A percentile compares a stretch with the other conserved stretches of the same genome.
phyloP scores from a whole-genome alignment of 1,139 yeast species.

The Saccharomyces hybrid region DNA sequence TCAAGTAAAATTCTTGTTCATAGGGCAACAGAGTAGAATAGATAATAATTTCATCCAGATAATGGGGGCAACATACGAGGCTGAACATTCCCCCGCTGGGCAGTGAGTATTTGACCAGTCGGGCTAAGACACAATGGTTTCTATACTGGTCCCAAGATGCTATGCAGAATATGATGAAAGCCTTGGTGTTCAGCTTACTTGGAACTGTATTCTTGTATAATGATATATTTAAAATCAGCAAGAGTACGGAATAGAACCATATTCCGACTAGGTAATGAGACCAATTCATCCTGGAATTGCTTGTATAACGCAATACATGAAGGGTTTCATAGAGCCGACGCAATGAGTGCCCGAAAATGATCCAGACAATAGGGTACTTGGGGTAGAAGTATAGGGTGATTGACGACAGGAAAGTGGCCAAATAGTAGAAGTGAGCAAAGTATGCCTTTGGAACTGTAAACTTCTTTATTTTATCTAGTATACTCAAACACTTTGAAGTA shows the following conservation, averaged over 20 bases:
- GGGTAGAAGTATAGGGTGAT: conserved; percentile 10
- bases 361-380: conserved; percentile 24
- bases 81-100: conserved; percentile 52
- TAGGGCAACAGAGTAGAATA: conserved; percentile 40
- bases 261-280: conserved; percentile 73
- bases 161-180: conserved; percentile 33
- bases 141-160: conserved; percentile 50
- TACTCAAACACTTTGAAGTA: conserved; percentile 4
- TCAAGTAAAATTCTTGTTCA: conserved; percentile 18
- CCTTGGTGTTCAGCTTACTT: conserved; percentile 10
- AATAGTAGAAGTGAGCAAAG: conserved; percentile 33
- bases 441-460: conserved; percentile 42
- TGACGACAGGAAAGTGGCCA: conserved; percentile 17
- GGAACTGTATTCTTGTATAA: conserved; percentile 18
- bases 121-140: conserved; percentile 55
- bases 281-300: conserved; percentile 56
- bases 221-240: conserved; percentile 29
- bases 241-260: conserved; percentile 48
- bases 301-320: conserved; percentile 43
- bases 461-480: conserved; percentile 17
- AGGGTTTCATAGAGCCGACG: conserved; percentile 60
- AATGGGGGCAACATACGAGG: conserved; percentile 66
- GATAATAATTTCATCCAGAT: conserved; percentile 63
- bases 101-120: conserved; percentile 55
- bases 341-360: conserved; percentile 49